These are phyloP conservation scores for Paragyromitra xinjiangensis DNA, from an alignment of 495 filamentous ascomycete species.

Conservation along the genomic window DNA sequence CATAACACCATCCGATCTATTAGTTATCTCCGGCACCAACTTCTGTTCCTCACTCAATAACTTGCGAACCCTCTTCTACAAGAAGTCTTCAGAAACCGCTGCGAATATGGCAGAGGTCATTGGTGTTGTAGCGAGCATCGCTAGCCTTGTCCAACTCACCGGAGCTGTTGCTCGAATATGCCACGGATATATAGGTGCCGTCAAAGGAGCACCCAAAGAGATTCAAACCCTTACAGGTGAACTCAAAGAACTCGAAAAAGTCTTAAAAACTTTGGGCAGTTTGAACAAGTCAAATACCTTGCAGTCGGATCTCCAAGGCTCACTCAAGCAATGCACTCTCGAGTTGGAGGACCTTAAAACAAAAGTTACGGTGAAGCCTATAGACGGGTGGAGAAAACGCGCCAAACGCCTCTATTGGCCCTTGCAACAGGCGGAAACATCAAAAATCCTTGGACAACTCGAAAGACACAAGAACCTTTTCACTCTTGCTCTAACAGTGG, in stretches of 20 bases:
- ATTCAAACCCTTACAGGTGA: background rate
- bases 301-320: background rate
- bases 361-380: background rate
- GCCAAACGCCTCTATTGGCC: constrained; percentile 6
- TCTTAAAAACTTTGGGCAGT: background rate
- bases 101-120: background rate
- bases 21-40: no score
- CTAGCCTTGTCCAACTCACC: background rate
- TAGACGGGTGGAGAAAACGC: background rate
- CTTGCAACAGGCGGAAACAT: background rate
- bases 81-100: background rate
- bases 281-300: background rate
- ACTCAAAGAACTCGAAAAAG: background rate
- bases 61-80: no score
- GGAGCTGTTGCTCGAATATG: background rate
- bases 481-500: background rate
- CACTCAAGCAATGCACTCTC: background rate
- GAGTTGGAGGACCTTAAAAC: constrained; percentile 9
- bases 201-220: background rate
- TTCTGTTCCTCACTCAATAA: no score
- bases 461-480: constrained; percentile 1
- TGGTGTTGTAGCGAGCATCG: background rate
- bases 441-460: background rate
- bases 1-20: no score
- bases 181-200: background rate